Percentiles rank a stretch among this genome's conserved stretches.
phyloP scores from a whole-genome alignment of 306 rosid species.

The Arachis hypogaea region DNA sequence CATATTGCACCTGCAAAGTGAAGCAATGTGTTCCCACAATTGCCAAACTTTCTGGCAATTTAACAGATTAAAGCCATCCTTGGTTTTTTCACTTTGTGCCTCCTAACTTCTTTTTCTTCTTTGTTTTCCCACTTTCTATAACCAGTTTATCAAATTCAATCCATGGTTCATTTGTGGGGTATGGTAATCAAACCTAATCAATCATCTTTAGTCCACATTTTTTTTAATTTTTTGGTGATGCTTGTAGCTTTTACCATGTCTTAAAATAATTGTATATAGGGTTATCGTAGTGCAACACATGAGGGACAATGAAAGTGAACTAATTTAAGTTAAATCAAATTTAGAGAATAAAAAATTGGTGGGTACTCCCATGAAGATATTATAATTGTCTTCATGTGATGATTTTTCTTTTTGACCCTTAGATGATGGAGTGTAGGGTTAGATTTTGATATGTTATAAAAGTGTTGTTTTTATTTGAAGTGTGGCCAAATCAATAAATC shows the following conservation, averaged over 20 bases:
- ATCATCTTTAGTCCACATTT: not conserved
- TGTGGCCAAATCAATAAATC: too few relatives aligned
- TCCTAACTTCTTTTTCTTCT: not conserved
- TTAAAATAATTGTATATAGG: not conserved
- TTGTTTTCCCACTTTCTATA: not conserved
- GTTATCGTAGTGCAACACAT: too few relatives aligned
- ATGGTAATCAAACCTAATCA: conserved; percentile 11
- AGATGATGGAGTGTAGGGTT: too few relatives aligned
- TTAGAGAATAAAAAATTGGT: too few relatives aligned
- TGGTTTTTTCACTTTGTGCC: not conserved
- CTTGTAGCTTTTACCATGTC: not conserved
- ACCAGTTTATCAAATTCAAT: not conserved
- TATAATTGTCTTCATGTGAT: too few relatives aligned
- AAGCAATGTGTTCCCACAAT: not conserved
- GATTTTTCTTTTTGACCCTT: too few relatives aligned
- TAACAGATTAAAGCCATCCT: not conserved
- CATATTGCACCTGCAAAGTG: conserved; percentile 1
- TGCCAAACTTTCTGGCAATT: conserved; percentile 27
- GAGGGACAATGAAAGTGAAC: too few relatives aligned
- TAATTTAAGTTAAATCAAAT: too few relatives aligned
- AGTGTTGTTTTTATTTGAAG: too few relatives aligned
- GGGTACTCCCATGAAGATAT: too few relatives aligned
- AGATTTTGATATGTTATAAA: too few relatives aligned
- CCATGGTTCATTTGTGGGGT: not conserved
- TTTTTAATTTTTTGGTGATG: not conserved